phyloP scores from a whole-genome alignment of 2,329 filamentous ascomycete species.

The Ramularia endophylla region DNA sequence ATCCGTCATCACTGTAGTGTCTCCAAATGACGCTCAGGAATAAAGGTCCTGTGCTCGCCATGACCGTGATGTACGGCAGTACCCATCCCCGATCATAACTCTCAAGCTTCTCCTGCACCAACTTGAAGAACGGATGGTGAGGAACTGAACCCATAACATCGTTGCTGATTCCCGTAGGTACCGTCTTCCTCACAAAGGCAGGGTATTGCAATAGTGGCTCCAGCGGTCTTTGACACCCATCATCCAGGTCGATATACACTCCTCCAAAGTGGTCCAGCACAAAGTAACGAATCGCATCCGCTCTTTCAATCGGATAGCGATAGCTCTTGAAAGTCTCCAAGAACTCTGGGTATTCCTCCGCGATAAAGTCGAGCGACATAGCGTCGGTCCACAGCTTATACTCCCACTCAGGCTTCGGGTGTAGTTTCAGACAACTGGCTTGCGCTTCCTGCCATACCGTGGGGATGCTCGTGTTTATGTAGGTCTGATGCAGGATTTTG shows the following conservation, averaged over 20 bases:
- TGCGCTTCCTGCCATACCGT: slow-evolving; percentile 60
- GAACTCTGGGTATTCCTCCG: slow-evolving; percentile 67
- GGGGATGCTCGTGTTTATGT: slow-evolving; percentile 64
- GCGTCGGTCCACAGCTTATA: slow-evolving; percentile 79
- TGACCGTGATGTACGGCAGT: slow-evolving; percentile 68
- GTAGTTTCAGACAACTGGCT: slow-evolving; percentile 59
- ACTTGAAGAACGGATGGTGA: slow-evolving; percentile 67
- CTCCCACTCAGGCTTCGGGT: slow-evolving; percentile 55
- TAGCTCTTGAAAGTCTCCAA: slow-evolving; percentile 65
- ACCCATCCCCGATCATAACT: slow-evolving; percentile 64
- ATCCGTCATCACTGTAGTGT: slow-evolving; percentile 57
- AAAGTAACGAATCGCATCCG: slow-evolving; percentile 73
- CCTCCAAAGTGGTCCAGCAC: slow-evolving; percentile 70
- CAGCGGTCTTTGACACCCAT: slow-evolving; percentile 60
- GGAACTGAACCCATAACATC: slow-evolving; percentile 71
- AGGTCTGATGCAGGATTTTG: slow-evolving; percentile 74
- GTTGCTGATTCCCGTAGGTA: slow-evolving; percentile 74
- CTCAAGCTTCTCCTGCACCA: slow-evolving; percentile 61
- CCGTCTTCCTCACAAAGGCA: slow-evolving; percentile 64
- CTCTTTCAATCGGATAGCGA: slow-evolving; percentile 67
- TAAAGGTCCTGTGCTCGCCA: slow-evolving; percentile 70
- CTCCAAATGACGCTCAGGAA: slow-evolving; percentile 73
- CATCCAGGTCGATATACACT: slow-evolving; percentile 75
- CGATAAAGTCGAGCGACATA: slow-evolving; percentile 64
- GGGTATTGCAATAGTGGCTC: slow-evolving; percentile 61